Base-by-base conservation (phyloP, 495 filamentous ascomycete species). In the Aspergillus affinis region DNA sequence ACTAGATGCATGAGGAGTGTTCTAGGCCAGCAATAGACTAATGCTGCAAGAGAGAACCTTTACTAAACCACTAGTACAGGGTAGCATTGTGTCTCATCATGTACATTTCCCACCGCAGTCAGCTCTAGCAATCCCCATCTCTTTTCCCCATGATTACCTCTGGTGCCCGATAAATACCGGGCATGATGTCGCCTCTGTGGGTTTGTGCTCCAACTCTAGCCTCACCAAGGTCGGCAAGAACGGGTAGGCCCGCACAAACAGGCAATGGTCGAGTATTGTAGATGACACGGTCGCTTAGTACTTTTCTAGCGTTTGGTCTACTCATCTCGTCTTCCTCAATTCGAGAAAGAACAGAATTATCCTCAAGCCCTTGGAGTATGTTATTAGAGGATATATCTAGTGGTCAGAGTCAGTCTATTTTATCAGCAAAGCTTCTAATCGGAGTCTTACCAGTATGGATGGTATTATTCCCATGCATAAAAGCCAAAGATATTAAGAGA, bases 111-210 rank as follows among this genome's bases (percentile, higher is more conserved):
- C 29, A 30, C 29, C 29, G 29, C 29, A 30, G 29, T 30, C n/a
- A n/a, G n/a, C n/a, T n/a, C n/a, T n/a, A n/a, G n/a, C n/a, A 30
- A 30, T 8, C 29, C 8, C 29, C 8, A 8, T 30, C 29, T 30
- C 29, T 30, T 30, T 30, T 30, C 29, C 61, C 64, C 48, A 77
- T 36, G 45, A 77, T 72, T 0, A 77, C 60, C 56, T 79, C 75
- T 4, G 74, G 75, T 47, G 74, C 72, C 30, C 72, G 57, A 62
- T 78, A 79, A 50, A 75, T 61, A 10, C 59, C 61, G 17, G 74
- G 74, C 70, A 72, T 72, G 56, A 73, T 67, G 56, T 73, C 68
- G 6, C 60, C 60, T 17, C 20, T 57, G 48, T 62, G 55, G 2
- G 46, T 62, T 27, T 44, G 7, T 17, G 19, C 29, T 18, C 67